Evolutionary conservation across 1,284 basidiomycete species (phyloP), one percentile per base, ranked within the genome.

Genomic region (Hemileia vastatrix): DNA sequence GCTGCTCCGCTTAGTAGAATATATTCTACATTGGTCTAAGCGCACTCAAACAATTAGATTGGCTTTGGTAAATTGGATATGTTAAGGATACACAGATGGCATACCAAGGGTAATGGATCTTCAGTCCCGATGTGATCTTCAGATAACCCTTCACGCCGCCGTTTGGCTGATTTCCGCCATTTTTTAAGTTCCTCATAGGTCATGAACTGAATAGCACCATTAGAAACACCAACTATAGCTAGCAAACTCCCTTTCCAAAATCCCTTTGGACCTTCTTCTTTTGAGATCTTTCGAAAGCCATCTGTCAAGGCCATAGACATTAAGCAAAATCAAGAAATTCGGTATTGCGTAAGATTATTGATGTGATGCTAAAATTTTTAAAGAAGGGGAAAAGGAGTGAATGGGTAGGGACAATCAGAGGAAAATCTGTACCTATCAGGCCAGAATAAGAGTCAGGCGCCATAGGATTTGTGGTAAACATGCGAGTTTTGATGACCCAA

Each of bases 401-500:
- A 21, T 19, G 1, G 2, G 44, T 27, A 54, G 13, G 24, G 23
- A 69, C 51, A 43, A 24, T 40, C 54, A 51, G 23, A 24, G 8
- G 23, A 36, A n/a, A n/a, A n/a, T n/a, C n/a, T n/a, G n/a, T n/a
- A n/a, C n/a, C n/a, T n/a, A n/a, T n/a, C n/a, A n/a, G n/a, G n/a
- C n/a, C n/a, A n/a, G n/a, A n/a, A n/a, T n/a, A n/a, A n/a, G n/a
- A n/a, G n/a, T n/a, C n/a, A 32, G 86, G 82, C 63, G 84, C 82
- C 62, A 82, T 80, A 23, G 81, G 76, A 4, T 78, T 79, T 0
- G 90, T 89, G 1, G 92, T 92, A 72, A 97, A 98, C 85, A 98
- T 94, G 64, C 94, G 84, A 5, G 96, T 94, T 79, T 96, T 91
- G 65, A 99, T 88, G 9, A 98, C 90, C 94, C 94, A 99, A 70